phyloP scores from a whole-genome alignment of 208 protist genomes.

The Leishmania amazonensis region DNA sequence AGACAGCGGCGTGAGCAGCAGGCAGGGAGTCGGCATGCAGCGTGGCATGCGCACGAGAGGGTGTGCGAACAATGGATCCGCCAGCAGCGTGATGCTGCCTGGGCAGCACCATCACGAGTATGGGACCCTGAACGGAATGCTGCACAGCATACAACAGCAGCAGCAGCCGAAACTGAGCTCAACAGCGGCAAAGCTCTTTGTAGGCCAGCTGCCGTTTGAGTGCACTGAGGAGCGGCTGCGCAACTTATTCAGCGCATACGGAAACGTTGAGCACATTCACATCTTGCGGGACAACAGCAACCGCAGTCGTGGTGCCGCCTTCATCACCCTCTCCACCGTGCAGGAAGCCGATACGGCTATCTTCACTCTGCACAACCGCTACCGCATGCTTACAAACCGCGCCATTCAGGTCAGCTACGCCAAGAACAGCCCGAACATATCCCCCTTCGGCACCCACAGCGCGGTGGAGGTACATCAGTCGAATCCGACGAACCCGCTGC shows the following conservation, averaged over 20 bases:
- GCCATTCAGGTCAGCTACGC: slow-evolving; percentile 91
- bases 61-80: slow-evolving; percentile 26
- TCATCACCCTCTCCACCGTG: slow-evolving; percentile 81
- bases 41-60: slow-evolving; percentile 14
- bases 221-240: slow-evolving; percentile 81
- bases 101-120: slow-evolving; percentile 25
- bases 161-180: slow-evolving; percentile 46
- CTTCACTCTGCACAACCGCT: slow-evolving; percentile 88
- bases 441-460: slow-evolving; percentile 75
- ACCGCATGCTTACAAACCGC: slow-evolving; percentile 88
- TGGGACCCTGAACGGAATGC: slow-evolving; percentile 14
- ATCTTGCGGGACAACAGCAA: slow-evolving; percentile 85
- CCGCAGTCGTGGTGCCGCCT: slow-evolving; percentile 82
- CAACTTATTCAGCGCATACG: slow-evolving; percentile 86
- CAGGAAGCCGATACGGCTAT: slow-evolving; percentile 89
- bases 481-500: slow-evolving; percentile 85
- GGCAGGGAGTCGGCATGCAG: background rate
- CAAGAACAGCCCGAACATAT: slow-evolving; percentile 89
- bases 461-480: slow-evolving; percentile 83
- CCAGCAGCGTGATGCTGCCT: slow-evolving; percentile 14
- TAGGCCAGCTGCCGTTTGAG: slow-evolving; percentile 87
- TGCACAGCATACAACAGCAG: slow-evolving; percentile 23
- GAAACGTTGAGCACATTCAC: slow-evolving; percentile 86
- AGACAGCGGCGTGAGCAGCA: slow-evolving; percentile 15
- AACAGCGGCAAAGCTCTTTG: slow-evolving; percentile 77